phyloP scores from a whole-genome alignment of 1,284 basidiomycete species.

The Puccinia hordei region DNA sequence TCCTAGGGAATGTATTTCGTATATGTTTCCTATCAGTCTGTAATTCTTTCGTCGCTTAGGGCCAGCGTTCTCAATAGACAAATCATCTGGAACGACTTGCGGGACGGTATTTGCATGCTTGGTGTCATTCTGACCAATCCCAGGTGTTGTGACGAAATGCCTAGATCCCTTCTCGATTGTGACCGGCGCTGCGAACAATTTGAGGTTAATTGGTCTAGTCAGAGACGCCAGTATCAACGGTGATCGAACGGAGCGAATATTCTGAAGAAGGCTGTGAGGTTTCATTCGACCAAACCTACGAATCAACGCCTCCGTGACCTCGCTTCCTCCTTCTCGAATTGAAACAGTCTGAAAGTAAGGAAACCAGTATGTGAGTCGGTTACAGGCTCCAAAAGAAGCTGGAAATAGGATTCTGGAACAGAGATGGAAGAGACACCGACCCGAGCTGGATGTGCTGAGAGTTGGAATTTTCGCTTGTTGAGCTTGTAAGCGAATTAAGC shows the following conservation, averaged over 20 bases:
- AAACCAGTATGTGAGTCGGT: no score
- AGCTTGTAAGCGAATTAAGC: no score
- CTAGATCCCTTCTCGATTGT: not conserved
- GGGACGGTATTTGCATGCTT: not conserved
- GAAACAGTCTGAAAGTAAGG: no score
- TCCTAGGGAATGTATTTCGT: not conserved
- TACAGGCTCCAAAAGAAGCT: no score
- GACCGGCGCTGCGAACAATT: not conserved
- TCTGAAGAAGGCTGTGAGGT: not conserved
- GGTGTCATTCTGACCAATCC: not conserved
- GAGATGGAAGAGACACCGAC: no score
- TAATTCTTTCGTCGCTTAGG: not conserved
- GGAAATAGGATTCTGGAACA: no score
- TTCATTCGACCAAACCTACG: not conserved
- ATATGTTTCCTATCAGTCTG: not conserved
- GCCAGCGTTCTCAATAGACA: not conserved
- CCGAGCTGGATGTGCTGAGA: no score
- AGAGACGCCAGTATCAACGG: not conserved
- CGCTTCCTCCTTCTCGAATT: no score
- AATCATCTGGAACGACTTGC: not conserved
- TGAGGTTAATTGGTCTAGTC: not conserved
- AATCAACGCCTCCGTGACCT: no score
- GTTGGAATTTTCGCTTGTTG: no score
- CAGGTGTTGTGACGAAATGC: not conserved
- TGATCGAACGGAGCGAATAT: not conserved